Conservation (phyloP, 306 rosid species). For the Trichosanthes truncata region DNA sequence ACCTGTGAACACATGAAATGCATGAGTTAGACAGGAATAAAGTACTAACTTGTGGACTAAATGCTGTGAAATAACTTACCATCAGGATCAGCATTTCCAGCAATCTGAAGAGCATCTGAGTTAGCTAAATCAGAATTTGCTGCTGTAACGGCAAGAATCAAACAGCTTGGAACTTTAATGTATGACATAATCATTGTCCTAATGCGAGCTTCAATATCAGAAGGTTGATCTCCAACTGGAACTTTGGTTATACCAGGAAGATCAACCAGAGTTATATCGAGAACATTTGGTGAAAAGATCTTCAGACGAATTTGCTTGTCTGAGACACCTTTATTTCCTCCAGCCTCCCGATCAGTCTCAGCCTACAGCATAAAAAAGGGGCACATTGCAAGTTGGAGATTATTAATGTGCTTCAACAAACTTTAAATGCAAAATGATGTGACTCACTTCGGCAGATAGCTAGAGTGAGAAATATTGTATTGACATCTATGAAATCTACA, state of each 20-base stretch:
- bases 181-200: slow-evolving; percentile 97
- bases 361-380: slow-evolving; percentile 32
- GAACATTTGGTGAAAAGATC: slow-evolving; percentile 94
- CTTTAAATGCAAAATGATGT: background rate
- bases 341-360: slow-evolving; percentile 96
- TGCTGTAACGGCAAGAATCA: slow-evolving; percentile 91
- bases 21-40: background rate
- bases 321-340: slow-evolving; percentile 94
- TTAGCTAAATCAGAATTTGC: slow-evolving; percentile 98
- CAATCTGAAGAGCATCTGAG: slow-evolving; percentile 99
- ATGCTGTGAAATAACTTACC: slow-evolving; percentile 36
- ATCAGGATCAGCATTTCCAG: slow-evolving; percentile 98
- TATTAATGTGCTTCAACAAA: background rate
- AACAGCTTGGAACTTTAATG: slow-evolving; percentile 76
- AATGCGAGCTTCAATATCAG: slow-evolving; percentile 92
- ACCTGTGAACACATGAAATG: slow-evolving; percentile 43
- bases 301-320: slow-evolving; percentile 97
- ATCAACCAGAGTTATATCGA: slow-evolving; percentile 95
- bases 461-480: background rate
- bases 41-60: slow-evolving; percentile 11
- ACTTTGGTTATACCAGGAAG: slow-evolving; percentile 97
- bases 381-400: background rate
- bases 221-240: slow-evolving; percentile 98
- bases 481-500: background rate
- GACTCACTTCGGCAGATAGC: background rate